phyloP scores from a whole-genome alignment of 192 early-diverging fungal genomes.

The Cetraspora pellucida region DNA sequence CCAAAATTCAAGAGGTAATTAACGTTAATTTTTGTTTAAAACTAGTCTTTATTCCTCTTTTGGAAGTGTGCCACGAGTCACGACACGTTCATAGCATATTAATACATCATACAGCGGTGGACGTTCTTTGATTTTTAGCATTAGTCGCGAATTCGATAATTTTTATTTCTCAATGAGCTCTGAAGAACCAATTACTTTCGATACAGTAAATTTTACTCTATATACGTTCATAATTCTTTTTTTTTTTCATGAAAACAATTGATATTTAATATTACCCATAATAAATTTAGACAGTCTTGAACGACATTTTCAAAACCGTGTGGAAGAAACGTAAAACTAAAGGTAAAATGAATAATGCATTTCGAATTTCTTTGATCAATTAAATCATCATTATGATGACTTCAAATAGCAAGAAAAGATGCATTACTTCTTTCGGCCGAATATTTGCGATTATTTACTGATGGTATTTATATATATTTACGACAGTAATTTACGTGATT shows the following conservation, averaged over 20 bases:
- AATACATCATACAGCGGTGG: too few species aligned
- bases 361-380: neutral
- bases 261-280: neutral
- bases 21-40: too few species aligned
- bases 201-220: neutral
- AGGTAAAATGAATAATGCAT: neutral
- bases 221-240: too few species aligned
- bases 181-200: neutral
- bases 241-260: neutral
- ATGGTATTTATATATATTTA: neutral
- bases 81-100: too few species aligned
- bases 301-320: neutral
- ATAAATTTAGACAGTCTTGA: neutral
- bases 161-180: too few species aligned
- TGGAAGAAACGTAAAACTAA: conserved; percentile 5
- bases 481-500: neutral
- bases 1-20: too few species aligned
- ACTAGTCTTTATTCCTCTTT: too few species aligned
- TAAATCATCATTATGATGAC: neutral
- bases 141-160: too few species aligned
- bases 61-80: too few species aligned
- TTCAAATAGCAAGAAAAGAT: neutral
- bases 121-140: too few species aligned
- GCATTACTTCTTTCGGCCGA: neutral
- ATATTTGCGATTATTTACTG: conserved; percentile 6